Percentiles rank a stretch among this genome's conserved stretches.
Conservation (phyloP, 2,329 filamentous ascomycete genomes). For the Aureobasidium melanogenum region DNA sequence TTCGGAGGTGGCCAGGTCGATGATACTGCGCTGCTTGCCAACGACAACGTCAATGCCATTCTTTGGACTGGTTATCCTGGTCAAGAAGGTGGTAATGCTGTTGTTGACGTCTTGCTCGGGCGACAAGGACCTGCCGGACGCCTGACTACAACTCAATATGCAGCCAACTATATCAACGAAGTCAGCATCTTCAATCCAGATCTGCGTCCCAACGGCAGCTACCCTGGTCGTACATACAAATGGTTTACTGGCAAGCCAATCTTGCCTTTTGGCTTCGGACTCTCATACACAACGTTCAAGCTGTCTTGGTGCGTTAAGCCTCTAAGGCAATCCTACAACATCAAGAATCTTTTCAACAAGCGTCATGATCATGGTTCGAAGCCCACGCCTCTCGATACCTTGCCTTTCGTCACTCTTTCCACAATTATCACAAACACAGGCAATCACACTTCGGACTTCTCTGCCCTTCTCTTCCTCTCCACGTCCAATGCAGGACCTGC, state of each 20-base stretch:
- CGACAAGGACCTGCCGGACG: conserved; percentile 43
- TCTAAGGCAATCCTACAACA: conserved; percentile 24
- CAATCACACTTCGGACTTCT: conserved; percentile 42
- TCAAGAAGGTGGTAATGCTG: conserved; percentile 48
- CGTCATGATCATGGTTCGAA: conserved; percentile 20
- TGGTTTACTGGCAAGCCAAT: conserved; percentile 46
- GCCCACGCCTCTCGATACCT: conserved; percentile 21
- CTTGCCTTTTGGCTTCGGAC: conserved; percentile 46
- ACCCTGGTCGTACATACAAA: conserved; percentile 49
- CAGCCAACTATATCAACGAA: conserved; percentile 40
- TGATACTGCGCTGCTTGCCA: conserved; percentile 38
- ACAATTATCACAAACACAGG: conserved; percentile 38
- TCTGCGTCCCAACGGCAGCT: conserved; percentile 37
- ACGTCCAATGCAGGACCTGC: conserved; percentile 38
- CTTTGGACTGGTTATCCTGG: conserved; percentile 54
- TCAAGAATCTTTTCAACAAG: conserved; percentile 26
- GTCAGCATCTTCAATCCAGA: conserved; percentile 49
- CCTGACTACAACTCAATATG: conserved; percentile 49
- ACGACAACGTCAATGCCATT: conserved; percentile 41
- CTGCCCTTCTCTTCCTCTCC: conserved; percentile 42
- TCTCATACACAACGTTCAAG: conserved; percentile 52
- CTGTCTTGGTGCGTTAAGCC: conserved; percentile 14
- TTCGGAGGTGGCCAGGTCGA: conserved; percentile 47
- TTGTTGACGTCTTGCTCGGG: conserved; percentile 47
- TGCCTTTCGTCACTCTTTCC: conserved; percentile 30